A percentile compares a stretch with the other conserved stretches of the same genome.
phyloP scores from a whole-genome alignment of 345 rosid species.

The Syzygium aqueum region DNA sequence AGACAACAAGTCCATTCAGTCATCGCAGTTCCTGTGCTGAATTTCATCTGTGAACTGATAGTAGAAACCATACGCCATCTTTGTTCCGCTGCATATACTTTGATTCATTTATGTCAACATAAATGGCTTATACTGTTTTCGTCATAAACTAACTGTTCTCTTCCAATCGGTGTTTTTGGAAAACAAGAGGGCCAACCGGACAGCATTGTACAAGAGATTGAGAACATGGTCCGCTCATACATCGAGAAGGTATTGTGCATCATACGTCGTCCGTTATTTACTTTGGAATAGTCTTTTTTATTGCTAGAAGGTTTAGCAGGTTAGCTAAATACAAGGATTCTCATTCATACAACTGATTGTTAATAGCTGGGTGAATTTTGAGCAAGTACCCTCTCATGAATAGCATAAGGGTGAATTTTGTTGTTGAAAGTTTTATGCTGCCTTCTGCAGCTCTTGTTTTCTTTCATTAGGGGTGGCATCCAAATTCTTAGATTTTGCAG shows the following conservation, averaged over 20 bases:
- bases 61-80: neutral
- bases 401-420: neutral
- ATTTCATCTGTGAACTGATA: neutral
- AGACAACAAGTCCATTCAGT: neutral
- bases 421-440: neutral
- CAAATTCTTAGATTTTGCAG: neutral
- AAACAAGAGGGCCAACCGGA: slow-evolving; percentile 95
- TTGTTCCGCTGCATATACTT: neutral
- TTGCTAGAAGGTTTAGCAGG: neutral
- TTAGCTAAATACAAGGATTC: neutral
- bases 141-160: neutral
- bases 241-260: slow-evolving; percentile 78
- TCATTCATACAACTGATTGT: too few species aligned
- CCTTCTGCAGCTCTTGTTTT: neutral
- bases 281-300: neutral
- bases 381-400: neutral
- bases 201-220: slow-evolving; percentile 86
- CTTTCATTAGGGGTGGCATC: neutral
- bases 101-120: neutral
- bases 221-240: slow-evolving; percentile 93
- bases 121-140: neutral
- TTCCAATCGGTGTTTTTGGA: slow-evolving; percentile 1
- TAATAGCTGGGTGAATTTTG: neutral
- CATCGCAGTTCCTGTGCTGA: neutral
- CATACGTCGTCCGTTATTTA: neutral